These are phyloP conservation scores for Aschersonia sp. DNA, from an alignment of 2,329 filamentous ascomycete genomes.

Conservation along the genomic window DNA sequence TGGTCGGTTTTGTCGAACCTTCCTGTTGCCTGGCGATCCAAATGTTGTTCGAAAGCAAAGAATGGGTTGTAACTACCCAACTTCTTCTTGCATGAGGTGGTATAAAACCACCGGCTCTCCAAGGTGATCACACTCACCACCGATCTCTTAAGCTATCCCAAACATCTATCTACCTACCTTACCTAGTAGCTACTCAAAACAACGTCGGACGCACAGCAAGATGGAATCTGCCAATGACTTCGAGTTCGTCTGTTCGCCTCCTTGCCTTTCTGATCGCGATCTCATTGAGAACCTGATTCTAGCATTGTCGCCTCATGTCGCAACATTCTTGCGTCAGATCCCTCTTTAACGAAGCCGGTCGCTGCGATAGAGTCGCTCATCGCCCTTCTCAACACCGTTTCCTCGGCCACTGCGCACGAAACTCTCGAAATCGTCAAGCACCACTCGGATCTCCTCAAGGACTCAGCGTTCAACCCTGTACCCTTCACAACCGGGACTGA, in stretches of 20 bases:
- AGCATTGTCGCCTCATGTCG: constrained; percentile 44
- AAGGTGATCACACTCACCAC: too few species aligned
- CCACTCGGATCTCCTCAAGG: constrained; percentile 65
- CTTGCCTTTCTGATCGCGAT: neutral
- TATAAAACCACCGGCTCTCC: too few species aligned
- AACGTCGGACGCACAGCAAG: neutral
- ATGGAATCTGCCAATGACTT: constrained; percentile 1
- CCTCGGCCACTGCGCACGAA: constrained; percentile 80
- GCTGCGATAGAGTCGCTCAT: constrained; percentile 89
- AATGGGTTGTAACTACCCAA: too few species aligned
- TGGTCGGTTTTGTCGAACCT: too few species aligned
- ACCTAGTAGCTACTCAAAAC: too few species aligned
- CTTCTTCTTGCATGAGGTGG: too few species aligned
- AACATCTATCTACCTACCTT: neutral
- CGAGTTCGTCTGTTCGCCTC: constrained; percentile 9
- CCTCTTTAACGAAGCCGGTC: constrained; percentile 86
- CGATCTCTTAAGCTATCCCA: too few species aligned
- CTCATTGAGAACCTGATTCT: neutral
- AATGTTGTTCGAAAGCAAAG: too few species aligned
- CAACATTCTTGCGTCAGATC: constrained; percentile 45
- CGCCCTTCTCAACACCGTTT: constrained; percentile 64
- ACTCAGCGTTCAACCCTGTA: constrained; percentile 71
- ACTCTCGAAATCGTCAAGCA: constrained; percentile 73
- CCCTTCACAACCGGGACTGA: constrained; percentile 88
- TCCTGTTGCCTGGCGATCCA: too few species aligned